Percentiles rank a stretch among this genome's conserved stretches.
These are phyloP conservation scores for Allomyces arbusculus DNA, from an alignment of 192 early-diverging fungal genomes.

Conservation along the genomic window DNA sequence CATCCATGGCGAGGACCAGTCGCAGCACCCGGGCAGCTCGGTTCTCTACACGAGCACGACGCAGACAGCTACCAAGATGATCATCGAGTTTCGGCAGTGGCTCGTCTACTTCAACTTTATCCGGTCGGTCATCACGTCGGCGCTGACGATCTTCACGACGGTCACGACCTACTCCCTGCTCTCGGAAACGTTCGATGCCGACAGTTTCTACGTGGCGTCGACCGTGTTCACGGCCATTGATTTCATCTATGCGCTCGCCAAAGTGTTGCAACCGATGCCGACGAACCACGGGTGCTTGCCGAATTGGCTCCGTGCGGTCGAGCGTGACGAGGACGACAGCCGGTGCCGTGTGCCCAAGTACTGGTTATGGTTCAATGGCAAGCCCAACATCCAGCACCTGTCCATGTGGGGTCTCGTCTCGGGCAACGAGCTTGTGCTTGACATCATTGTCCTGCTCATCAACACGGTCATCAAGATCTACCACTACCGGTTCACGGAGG, in stretches of 20 bases:
- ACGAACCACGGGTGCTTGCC: not conserved
- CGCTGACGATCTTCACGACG: not conserved
- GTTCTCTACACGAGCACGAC: not conserved
- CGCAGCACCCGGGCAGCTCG: not conserved
- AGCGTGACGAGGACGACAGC: not conserved
- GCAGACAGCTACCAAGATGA: not conserved
- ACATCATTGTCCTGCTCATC: not conserved
- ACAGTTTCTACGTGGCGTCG: not conserved
- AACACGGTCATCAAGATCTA: not conserved
- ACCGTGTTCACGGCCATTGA: not conserved
- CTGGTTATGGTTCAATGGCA: not conserved
- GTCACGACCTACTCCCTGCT: not conserved
- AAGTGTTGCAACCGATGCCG: not conserved
- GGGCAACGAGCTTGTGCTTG: not conserved
- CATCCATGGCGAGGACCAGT: not conserved
- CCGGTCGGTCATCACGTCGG: not conserved
- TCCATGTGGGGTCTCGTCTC: not conserved
- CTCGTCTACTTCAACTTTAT: not conserved
- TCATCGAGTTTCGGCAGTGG: too few relatives aligned
- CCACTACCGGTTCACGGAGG: not conserved
- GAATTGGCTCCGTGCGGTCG: not conserved
- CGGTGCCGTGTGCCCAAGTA: not conserved
- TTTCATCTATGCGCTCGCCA: not conserved
- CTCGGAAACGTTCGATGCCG: not conserved
- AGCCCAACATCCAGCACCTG: not conserved